phyloP scores from a whole-genome alignment of 176 grass and related monocot genomes.

The Dendrocalamus sinicus region DNA sequence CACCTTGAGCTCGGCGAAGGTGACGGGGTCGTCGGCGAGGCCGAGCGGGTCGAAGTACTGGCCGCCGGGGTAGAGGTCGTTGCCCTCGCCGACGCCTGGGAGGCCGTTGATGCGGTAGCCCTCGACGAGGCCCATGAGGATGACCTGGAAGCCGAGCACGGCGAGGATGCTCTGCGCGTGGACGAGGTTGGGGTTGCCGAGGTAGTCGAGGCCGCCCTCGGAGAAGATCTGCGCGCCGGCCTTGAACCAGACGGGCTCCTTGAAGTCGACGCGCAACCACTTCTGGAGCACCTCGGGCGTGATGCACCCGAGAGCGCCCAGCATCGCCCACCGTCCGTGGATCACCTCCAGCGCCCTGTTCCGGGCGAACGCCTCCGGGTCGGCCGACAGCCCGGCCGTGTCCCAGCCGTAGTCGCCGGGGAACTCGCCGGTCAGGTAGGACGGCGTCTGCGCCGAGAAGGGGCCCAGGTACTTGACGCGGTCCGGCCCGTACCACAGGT shows the following conservation, averaged over 20 bases:
- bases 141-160: slow-evolving; percentile 81
- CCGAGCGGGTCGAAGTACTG: slow-evolving; percentile 92
- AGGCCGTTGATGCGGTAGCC: slow-evolving; percentile 94
- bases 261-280: slow-evolving; percentile 93
- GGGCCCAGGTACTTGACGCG: slow-evolving; percentile 93
- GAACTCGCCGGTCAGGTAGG: slow-evolving; percentile 90
- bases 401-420: slow-evolving; percentile 97
- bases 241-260: slow-evolving; percentile 99
- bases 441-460: slow-evolving; percentile 89
- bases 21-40: slow-evolving; percentile 82
- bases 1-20: slow-evolving; percentile 89
- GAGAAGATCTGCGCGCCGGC: slow-evolving; percentile 97
- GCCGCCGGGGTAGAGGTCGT: slow-evolving; percentile 92
- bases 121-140: slow-evolving; percentile 96
- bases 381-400: slow-evolving; percentile 88
- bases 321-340: slow-evolving; percentile 94
- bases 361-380: slow-evolving; percentile 89
- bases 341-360: slow-evolving; percentile 97
- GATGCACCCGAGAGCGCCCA: slow-evolving; percentile 91
- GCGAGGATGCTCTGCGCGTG: slow-evolving; percentile 98
- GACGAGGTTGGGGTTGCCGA: slow-evolving; percentile 95
- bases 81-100: slow-evolving; percentile 83
- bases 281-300: slow-evolving; percentile 86
- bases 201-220: slow-evolving; percentile 94
- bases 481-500: slow-evolving; percentile 89